Conservation (phyloP, 1,139 yeast genomes). For the Hemisphaericaspora xylanilytica region DNA sequence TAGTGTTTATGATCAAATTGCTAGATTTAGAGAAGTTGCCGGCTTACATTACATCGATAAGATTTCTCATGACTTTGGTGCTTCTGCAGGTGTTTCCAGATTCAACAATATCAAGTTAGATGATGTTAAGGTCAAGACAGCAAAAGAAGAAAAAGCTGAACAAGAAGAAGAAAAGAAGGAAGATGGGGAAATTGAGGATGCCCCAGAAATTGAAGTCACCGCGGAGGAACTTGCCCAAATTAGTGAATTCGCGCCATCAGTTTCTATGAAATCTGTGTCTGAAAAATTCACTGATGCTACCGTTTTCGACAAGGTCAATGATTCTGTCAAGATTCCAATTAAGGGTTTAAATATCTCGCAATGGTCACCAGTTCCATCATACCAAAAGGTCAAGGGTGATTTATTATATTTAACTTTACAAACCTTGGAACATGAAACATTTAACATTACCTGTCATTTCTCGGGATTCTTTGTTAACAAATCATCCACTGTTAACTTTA, state of each 20-base stretch:
- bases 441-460: slow-evolving; percentile 73
- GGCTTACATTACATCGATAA: slow-evolving; percentile 45
- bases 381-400: slow-evolving; percentile 67
- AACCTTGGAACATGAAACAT: slow-evolving; percentile 78
- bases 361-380: slow-evolving; percentile 85
- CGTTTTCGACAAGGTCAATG: slow-evolving; percentile 22
- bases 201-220: slow-evolving; percentile 13
- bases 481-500: slow-evolving; percentile 66
- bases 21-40: slow-evolving; percentile 42
- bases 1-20: slow-evolving; percentile 38
- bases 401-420: slow-evolving; percentile 70
- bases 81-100: slow-evolving; percentile 26
- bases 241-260: slow-evolving; percentile 16
- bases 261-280: slow-evolving; percentile 11
- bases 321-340: slow-evolving; percentile 39
- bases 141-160: slow-evolving; percentile 6
- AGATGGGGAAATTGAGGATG: slow-evolving; percentile 11
- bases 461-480: slow-evolving; percentile 78
- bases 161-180: slow-evolving; percentile 10
- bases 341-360: slow-evolving; percentile 64
- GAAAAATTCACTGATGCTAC: slow-evolving; percentile 12
- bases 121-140: slow-evolving; percentile 17
- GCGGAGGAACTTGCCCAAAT: slow-evolving; percentile 21
- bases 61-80: slow-evolving; percentile 24
- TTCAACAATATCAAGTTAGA: slow-evolving; percentile 31